Percentiles rank a stretch among this genome's conserved stretches.
phyloP scores from a whole-genome alignment of 2,329 filamentous ascomycete genomes.

The Shiraia sp. region DNA sequence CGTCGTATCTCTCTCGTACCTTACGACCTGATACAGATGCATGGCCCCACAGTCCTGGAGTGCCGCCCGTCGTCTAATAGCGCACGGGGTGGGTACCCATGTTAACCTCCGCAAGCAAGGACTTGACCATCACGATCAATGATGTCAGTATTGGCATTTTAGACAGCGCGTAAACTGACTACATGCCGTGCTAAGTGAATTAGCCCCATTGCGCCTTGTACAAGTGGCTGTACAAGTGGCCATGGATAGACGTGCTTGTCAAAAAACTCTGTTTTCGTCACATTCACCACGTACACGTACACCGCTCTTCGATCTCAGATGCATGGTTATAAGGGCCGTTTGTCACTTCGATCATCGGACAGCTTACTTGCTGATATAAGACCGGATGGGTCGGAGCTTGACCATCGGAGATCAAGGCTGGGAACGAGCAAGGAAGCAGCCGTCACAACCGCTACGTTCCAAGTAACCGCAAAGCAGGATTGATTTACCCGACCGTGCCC shows the following conservation, averaged over 20 bases:
- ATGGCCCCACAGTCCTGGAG: too few relatives aligned
- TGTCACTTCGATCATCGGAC: background rate
- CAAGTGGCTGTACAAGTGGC: too few relatives aligned
- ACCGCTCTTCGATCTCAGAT: conserved; percentile 11
- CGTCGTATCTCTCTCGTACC: too few relatives aligned
- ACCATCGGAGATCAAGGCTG: background rate
- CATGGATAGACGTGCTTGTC: conserved; percentile 1
- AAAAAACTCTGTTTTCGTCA: background rate
- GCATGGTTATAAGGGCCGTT: background rate
- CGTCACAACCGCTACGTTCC: conserved; percentile 14
- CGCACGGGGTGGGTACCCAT: too few relatives aligned
- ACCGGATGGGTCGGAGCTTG: background rate
- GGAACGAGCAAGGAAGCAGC: conserved; percentile 13
- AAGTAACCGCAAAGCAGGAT: too few relatives aligned
- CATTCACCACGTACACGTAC: conserved; percentile 3
- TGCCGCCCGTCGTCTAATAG: background rate
- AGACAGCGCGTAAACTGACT: conserved; percentile 5
- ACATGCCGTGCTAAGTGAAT: too few relatives aligned
- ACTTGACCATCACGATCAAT: conserved; percentile 22
- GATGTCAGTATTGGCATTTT: conserved; percentile 21
- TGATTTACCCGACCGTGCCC: conserved; percentile 13
- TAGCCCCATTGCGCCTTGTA: too few relatives aligned
- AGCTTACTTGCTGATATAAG: background rate
- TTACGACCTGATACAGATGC: too few relatives aligned
- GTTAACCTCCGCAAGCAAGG: too few relatives aligned